A percentile compares a stretch with the other conserved stretches of the same genome.
Conservation (phyloP, 805 yeast species). For the Saturnispora halmiae region DNA sequence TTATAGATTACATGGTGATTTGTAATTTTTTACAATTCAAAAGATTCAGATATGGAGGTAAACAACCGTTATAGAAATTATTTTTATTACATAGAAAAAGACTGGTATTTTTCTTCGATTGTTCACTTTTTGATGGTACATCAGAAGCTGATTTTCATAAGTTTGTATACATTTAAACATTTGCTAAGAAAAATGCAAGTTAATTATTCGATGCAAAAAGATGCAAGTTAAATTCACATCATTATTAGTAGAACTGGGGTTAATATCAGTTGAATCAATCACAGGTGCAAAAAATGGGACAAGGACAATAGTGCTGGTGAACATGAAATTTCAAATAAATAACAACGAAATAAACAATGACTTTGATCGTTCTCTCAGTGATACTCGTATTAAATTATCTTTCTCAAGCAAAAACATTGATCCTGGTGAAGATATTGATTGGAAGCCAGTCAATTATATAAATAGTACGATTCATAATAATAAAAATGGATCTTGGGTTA, state of each 20-base stretch:
- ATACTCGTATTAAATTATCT: conserved; percentile 11
- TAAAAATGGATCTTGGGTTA: conserved; percentile 11
- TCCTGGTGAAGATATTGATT: conserved; percentile 6
- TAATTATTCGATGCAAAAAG: conserved; percentile 8
- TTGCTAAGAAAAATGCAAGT: not conserved
- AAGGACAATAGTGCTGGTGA: conserved; percentile 12
- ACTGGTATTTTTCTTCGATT: conserved; percentile 23
- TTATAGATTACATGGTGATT: conserved; percentile 6
- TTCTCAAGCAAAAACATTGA: conserved; percentile 4
- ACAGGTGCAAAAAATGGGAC: conserved; percentile 12
- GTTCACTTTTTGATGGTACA: conserved; percentile 30
- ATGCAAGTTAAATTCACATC: conserved; percentile 14
- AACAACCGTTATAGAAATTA: conserved; percentile 18
- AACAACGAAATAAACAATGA: not conserved
- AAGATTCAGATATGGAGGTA: conserved; percentile 9
- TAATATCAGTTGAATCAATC: conserved; percentile 10
- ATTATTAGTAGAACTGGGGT: conserved; percentile 9
- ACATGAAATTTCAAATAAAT: conserved; percentile 10
- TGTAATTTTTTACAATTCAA: conserved; percentile 7
- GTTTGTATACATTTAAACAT: conserved; percentile 15
- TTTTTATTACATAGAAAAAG: conserved; percentile 13
- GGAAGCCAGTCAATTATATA: conserved; percentile 11
- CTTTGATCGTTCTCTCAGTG: conserved; percentile 13
- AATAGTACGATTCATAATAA: conserved; percentile 11
- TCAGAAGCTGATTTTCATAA: conserved; percentile 27